phyloP scores from a whole-genome alignment of 139 green algal genomes.

The Micractinium sp. region DNA sequence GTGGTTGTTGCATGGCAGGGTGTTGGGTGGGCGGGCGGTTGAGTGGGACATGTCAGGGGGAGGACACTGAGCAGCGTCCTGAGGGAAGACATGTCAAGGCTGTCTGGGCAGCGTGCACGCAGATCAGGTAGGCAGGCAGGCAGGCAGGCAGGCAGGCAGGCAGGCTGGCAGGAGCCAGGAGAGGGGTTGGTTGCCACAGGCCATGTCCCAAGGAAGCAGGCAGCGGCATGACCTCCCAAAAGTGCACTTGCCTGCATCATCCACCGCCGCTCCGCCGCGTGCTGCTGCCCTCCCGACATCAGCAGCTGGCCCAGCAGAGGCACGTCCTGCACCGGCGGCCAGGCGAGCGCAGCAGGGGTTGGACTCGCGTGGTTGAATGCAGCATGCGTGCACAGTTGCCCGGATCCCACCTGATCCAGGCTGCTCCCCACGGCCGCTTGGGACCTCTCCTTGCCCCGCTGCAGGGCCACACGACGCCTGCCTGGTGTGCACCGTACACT shows the following conservation, averaged over 20 bases:
- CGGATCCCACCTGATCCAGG: background rate
- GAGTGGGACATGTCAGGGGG: background rate
- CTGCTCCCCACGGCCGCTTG: background rate
- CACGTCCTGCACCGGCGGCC: slow-evolving; percentile 22
- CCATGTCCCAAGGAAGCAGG: background rate
- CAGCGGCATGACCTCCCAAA: no score
- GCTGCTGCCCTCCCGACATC: slow-evolving; percentile 24
- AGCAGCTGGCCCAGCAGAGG: slow-evolving; percentile 57
- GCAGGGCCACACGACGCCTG: background rate
- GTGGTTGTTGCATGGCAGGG: no score
- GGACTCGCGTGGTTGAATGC: background rate
- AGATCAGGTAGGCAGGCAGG: no score
- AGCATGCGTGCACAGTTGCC: background rate
- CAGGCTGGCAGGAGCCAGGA: no score
- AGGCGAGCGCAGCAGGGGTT: no score
- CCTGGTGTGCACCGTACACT: background rate
- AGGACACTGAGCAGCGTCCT: no score
- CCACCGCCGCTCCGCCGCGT: slow-evolving; percentile 59
- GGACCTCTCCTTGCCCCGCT: background rate
- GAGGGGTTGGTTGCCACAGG: no score
- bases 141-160: no score
- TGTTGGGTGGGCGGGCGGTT: background rate
- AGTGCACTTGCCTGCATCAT: slow-evolving; percentile 41
- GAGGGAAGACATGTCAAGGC: no score
- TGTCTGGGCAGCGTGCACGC: no score